Conservation (phyloP, 768 basidiomycete genomes). For the Leccinum subtestaceum region DNA sequence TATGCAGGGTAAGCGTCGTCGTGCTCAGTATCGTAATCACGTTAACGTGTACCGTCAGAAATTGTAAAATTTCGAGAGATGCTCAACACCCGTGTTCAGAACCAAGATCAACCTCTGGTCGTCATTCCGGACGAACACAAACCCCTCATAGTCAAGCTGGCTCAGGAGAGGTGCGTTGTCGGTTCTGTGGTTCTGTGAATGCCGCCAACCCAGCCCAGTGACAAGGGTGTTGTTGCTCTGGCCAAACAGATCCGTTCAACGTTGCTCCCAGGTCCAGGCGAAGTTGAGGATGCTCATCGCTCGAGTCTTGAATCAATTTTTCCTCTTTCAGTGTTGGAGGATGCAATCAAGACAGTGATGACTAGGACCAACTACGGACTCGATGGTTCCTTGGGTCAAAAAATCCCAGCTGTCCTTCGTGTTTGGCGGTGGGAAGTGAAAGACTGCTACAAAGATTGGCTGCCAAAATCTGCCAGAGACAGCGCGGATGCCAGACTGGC, state of each 20-base stretch:
- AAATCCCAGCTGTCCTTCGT: constrained; percentile 59
- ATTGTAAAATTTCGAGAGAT: constrained; percentile 75
- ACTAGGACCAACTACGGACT: constrained; percentile 81
- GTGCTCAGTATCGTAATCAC: not conserved
- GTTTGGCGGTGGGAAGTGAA: constrained; percentile 89
- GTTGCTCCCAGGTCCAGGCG: constrained; percentile 63
- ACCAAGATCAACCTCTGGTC: constrained; percentile 48
- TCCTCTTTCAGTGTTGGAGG: constrained; percentile 52
- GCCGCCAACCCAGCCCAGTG: constrained; percentile 43
- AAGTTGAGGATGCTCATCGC: constrained; percentile 41
- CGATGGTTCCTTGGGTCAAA: constrained; percentile 47
- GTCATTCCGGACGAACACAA: constrained; percentile 65
- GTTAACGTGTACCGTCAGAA: constrained; percentile 40
- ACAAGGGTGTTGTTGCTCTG: constrained; percentile 62
- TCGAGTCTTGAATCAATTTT: constrained; percentile 39
- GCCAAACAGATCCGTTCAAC: constrained; percentile 68
- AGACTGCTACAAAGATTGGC: constrained; percentile 52
- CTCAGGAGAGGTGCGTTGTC: constrained; percentile 73
- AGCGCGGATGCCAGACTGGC: constrained; percentile 57
- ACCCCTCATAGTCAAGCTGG: constrained; percentile 76
- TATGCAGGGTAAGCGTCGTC: constrained; percentile 59
- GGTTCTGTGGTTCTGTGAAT: not conserved
- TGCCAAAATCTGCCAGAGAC: constrained; percentile 64
- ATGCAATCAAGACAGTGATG: constrained; percentile 60
- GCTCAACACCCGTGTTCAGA: constrained; percentile 54